Base-by-base conservation (phyloP, 163 green algal genomes). In the Volvox carteri region DNA sequence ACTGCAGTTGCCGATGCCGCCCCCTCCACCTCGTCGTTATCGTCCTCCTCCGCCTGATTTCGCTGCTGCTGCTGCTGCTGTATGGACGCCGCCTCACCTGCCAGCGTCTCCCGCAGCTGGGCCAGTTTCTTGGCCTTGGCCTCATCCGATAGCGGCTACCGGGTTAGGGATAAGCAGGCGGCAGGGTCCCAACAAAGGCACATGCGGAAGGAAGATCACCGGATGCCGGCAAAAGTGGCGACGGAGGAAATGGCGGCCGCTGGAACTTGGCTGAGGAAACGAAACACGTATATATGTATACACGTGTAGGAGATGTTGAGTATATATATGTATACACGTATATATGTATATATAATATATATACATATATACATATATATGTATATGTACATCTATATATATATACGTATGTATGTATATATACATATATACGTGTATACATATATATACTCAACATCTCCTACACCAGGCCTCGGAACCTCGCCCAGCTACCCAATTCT, bases 131-230 rank as follows among this genome's bases (percentile, higher is more conserved):
- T 11, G 0, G 48, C 68, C 68, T 83, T 88, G 37, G 50, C 68
- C 68, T 41, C 83, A 5, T 88, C 68, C 23, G 83, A 88, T 25
- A 88, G 83, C 12, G 83, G 83, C 83, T 88, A 65, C 33, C 54
- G 77, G 35, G 54, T 9, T 11, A 46, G n/a, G 30, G 21, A 19
- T 8, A 1, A 41, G 21, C 21, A 41, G 41, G 72, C 4, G 41
- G 41, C 9, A n/a, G n/a, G n/a, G n/a, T n/a, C n/a, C n/a, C n/a
- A n/a, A n/a, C n/a, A n/a, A n/a, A n/a, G n/a, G n/a, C n/a, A n/a
- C n/a, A n/a, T n/a, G n/a, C n/a, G n/a, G n/a, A n/a, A n/a, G n/a
- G 68, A 16, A 6, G n/a, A 39, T 21, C 8, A 25, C 25, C 4
- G 72, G 23, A 16, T 30, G 41, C 4, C 6, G 41, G 41, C 4